Base-by-base conservation (phyloP, 78 protist species). In the Monosiga brevicollis region DNA sequence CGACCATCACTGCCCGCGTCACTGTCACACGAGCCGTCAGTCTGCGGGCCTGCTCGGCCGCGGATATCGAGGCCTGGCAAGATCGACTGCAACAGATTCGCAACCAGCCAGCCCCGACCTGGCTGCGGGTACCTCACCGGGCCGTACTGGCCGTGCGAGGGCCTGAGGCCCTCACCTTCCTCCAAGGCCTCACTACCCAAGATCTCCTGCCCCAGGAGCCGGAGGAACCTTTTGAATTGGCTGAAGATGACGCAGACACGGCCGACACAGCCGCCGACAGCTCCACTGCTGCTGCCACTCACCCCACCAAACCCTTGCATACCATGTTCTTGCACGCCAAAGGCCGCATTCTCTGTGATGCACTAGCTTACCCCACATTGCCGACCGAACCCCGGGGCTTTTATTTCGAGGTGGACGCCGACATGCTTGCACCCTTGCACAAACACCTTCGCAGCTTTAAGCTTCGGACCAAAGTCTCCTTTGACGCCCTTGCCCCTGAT, bases 321-420 rank as follows among this genome's bases (percentile, higher is more conserved):
- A 54, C 82, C 25, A 34, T 11, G 36, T 73, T 81, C 24, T 70
- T 73, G 62, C 2, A 3, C 22, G 24, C 62, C 25, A 1, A 39
- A 72, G 84, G 77, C 72, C 84, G 84, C n/a, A 71, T 81, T 38
- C 62, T 70, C 15, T 81, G 10, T 32, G 84, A 73, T 39, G 6
- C 71, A 2, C 29, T 81, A 15, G 43, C 73, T 42, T 38, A 40
- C n/a, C n/a, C n/a, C 83, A 1, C 3, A 0, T 22, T 1, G 55
- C 29, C 74, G 38, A 0, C 39, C 83, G 34, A 37, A 2, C 35
- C n/a, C 39, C 9, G 2, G 10, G 38, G n/a, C 24, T 1, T 49
- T 43, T 32, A 35, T 32, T 2, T 79, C 42, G 83, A 79, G 11
- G 1, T 0, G 11, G 42, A 20, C 34, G 1, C 23, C 0, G 71